Evolutionary conservation across 805 yeast genomes (phyloP).

Genomic region (Ogataea angusta): DNA sequence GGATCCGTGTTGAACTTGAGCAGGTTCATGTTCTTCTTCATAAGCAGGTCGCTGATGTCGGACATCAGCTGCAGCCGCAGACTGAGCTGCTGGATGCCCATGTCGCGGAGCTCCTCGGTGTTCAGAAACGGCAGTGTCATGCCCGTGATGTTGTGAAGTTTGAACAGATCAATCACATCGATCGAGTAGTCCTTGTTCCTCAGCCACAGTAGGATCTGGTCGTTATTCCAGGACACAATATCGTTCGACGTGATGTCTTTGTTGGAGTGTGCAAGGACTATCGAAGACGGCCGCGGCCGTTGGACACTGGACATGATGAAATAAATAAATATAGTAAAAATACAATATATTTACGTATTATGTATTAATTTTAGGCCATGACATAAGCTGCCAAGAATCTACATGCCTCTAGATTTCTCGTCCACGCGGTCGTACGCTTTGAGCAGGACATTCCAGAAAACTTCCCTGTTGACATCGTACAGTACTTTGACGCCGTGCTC

Average conservation of each 20-base stretch:
- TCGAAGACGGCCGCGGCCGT: slow-evolving; percentile 18
- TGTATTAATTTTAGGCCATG: neutral
- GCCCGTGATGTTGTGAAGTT: slow-evolving; percentile 66
- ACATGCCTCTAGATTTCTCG: neutral
- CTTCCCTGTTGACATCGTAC: slow-evolving; percentile 36
- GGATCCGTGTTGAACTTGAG: slow-evolving; percentile 24
- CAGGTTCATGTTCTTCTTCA: slow-evolving; percentile 28
- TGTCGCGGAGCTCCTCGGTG: slow-evolving; percentile 67
- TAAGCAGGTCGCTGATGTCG: slow-evolving; percentile 52
- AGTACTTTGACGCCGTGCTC: slow-evolving; percentile 39
- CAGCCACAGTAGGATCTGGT: slow-evolving; percentile 32
- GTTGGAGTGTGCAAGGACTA: slow-evolving; percentile 18
- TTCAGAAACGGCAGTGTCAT: slow-evolving; percentile 65
- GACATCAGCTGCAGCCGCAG: slow-evolving; percentile 59
- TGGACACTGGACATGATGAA: slow-evolving; percentile 7
- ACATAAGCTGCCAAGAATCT: neutral
- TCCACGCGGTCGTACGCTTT: slow-evolving; percentile 38
- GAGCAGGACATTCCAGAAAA: slow-evolving; percentile 47
- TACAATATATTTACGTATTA: too few relatives aligned
- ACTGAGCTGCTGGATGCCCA: slow-evolving; percentile 56
- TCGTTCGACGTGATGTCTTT: slow-evolving; percentile 17
- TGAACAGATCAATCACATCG: slow-evolving; percentile 36
- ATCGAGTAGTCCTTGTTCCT: slow-evolving; percentile 23
- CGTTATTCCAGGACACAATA: slow-evolving; percentile 30
- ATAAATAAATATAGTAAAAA: too few relatives aligned